A percentile compares a stretch with the other conserved stretches of the same genome.
phyloP scores from a whole-genome alignment of 176 grass and related monocot genomes.

The Aegilops longissima region DNA sequence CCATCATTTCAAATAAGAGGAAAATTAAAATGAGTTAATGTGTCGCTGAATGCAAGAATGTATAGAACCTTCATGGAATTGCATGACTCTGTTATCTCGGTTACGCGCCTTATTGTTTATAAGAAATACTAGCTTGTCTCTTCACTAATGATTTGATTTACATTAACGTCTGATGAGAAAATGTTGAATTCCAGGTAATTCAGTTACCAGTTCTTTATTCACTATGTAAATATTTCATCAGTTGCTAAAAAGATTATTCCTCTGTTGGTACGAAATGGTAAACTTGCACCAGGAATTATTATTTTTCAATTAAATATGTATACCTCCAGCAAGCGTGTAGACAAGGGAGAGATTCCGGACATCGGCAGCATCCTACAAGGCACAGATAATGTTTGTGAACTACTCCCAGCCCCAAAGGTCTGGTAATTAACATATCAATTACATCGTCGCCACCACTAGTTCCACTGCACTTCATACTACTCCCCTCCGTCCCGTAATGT shows the following conservation, averaged over 20 bases:
- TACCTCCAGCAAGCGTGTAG: slow-evolving; percentile 87
- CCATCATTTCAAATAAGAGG: not conserved
- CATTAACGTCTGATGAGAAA: not conserved
- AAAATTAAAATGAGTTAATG: not conserved
- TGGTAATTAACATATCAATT: not conserved
- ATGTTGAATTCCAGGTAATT: not conserved
- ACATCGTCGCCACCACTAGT: not conserved
- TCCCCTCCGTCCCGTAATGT: too few relatives aligned
- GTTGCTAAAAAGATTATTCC: not conserved
- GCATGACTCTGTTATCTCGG: not conserved
- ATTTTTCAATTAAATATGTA: not conserved
- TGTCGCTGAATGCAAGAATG: not conserved
- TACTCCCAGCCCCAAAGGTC: not conserved
- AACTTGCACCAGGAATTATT: not conserved
- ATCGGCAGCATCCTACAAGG: slow-evolving; percentile 70
- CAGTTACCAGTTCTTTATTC: not conserved
- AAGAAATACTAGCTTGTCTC: not conserved
- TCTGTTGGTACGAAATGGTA: not conserved
- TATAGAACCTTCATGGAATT: not conserved
- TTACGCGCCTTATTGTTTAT: not conserved
- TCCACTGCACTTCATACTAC: not conserved
- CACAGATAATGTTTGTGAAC: not conserved
- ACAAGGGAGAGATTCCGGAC: slow-evolving; percentile 92
- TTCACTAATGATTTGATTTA: not conserved
- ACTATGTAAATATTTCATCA: not conserved